phyloP scores from a whole-genome alignment of 371 early-diverging fungal genomes.

The Mortierella sp. region DNA sequence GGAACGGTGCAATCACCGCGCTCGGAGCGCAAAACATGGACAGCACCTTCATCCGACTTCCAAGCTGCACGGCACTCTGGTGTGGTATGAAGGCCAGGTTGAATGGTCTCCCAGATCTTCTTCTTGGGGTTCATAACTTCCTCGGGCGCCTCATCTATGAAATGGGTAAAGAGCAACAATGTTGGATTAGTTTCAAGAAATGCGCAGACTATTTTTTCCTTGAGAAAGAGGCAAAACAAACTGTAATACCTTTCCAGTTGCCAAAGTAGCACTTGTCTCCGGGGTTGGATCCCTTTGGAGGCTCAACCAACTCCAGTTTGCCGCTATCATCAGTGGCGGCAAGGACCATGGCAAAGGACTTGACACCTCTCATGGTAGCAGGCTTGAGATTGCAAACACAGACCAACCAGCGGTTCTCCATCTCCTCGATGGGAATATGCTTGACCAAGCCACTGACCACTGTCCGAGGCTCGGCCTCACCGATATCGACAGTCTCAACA shows the following conservation, averaged over 20 bases:
- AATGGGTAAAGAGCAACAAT: neutral
- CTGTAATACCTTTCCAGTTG: conserved; percentile 77
- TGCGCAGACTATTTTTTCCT: too few species aligned
- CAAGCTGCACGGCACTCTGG: conserved; percentile 84
- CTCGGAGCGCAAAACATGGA: conserved; percentile 73
- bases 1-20: conserved; percentile 67
- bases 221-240: neutral
- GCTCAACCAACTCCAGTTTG: conserved; percentile 91
- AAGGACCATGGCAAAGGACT: conserved; percentile 96
- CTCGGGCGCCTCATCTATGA: conserved; percentile 78
- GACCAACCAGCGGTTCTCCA: conserved; percentile 69
- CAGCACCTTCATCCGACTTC: conserved; percentile 72
- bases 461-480: conserved; percentile 89
- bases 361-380: conserved; percentile 95
- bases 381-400: conserved; percentile 94
- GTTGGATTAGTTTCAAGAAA: too few species aligned
- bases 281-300: conserved; percentile 87
- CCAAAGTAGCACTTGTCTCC: conserved; percentile 94
- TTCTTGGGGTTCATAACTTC: conserved; percentile 95
- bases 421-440: conserved; percentile 89
- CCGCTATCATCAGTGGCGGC: conserved; percentile 91
- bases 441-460: conserved; percentile 96
- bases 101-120: conserved; percentile 97
- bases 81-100: conserved; percentile 91
- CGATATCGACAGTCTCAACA: conserved; percentile 94